These are phyloP conservation scores for Aureobasidium sp. DNA, from an alignment of 2,329 filamentous ascomycete species.

Conservation along the genomic window DNA sequence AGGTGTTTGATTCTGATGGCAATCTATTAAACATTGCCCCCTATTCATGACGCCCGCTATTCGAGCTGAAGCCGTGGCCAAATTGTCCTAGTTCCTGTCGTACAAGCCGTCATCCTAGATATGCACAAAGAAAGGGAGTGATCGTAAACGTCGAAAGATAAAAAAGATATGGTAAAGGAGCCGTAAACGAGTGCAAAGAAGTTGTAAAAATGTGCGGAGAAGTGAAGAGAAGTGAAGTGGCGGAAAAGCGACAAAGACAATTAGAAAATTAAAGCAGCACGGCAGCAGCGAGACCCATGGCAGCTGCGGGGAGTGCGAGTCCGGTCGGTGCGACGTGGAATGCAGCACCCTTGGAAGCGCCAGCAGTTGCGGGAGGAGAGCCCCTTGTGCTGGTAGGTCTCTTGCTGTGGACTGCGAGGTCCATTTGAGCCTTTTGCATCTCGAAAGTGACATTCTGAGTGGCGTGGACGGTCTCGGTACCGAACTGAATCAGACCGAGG, in stretches of 20 bases:
- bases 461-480: slow-evolving; percentile 16
- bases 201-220: slow-evolving; percentile 10
- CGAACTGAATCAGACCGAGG: slow-evolving; percentile 13
- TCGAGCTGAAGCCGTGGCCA: slow-evolving; percentile 12
- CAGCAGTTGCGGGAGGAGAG: slow-evolving; percentile 7
- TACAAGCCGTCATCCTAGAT: slow-evolving; percentile 10
- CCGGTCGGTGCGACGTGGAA: slow-evolving; percentile 1
- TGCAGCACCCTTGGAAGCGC: slow-evolving; percentile 6
- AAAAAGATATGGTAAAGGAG: slow-evolving; percentile 9
- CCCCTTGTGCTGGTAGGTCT: slow-evolving; percentile 11
- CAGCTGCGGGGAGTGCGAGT: slow-evolving; percentile 5
- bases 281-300: slow-evolving; percentile 14
- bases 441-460: slow-evolving; percentile 12
- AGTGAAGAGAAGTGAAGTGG: slow-evolving; percentile 10
- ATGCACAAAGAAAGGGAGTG: slow-evolving; percentile 15
- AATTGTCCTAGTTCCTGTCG: slow-evolving; percentile 8
- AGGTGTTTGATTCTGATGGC: slow-evolving; percentile 3
- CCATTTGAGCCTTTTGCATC: slow-evolving; percentile 13
- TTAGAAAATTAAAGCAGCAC: slow-evolving; percentile 11
- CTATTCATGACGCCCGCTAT: slow-evolving; percentile 11
- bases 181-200: slow-evolving; percentile 14
- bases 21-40: slow-evolving; percentile 16
- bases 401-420: neutral
- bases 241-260: neutral
- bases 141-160: slow-evolving; percentile 13